phyloP scores from a whole-genome alignment of 1,284 basidiomycete genomes.

The Trichosporon sp. region DNA sequence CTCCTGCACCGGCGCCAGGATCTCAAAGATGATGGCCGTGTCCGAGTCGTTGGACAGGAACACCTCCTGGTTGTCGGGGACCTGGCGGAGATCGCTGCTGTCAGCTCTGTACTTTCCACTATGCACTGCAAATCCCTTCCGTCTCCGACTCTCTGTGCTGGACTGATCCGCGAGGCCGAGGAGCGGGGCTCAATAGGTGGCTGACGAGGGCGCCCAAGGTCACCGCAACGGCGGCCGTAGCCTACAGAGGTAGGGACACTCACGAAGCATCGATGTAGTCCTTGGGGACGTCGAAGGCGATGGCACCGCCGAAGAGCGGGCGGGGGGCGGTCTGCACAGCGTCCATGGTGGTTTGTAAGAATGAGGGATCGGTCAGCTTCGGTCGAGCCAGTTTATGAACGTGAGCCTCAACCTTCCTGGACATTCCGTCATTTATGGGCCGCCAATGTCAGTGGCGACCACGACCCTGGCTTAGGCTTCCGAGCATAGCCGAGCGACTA shows the following conservation, averaged over 20 bases:
- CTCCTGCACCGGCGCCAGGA: conserved; percentile 67
- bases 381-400: too few relatives aligned
- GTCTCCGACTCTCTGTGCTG: too few relatives aligned
- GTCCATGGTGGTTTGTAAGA: conserved; percentile 10
- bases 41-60: conserved; percentile 68
- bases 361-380: neutral
- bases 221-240: neutral
- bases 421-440: neutral
- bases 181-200: neutral
- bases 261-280: conserved; percentile 81
- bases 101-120: neutral
- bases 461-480: neutral
- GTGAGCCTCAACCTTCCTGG: neutral
- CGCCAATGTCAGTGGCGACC: neutral
- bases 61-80: conserved; percentile 97
- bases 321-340: conserved; percentile 11
- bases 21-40: conserved; percentile 78
- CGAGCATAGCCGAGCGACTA: neutral
- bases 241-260: conserved; percentile 40
- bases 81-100: conserved; percentile 76
- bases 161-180: too few relatives aligned
- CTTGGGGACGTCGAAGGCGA: conserved; percentile 60
- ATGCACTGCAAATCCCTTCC: too few relatives aligned
- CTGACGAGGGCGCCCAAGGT: neutral
- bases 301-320: conserved; percentile 64